Conservation (phyloP, 192 early-diverging fungal genomes). For the Radiomyces spectabilis region DNA sequence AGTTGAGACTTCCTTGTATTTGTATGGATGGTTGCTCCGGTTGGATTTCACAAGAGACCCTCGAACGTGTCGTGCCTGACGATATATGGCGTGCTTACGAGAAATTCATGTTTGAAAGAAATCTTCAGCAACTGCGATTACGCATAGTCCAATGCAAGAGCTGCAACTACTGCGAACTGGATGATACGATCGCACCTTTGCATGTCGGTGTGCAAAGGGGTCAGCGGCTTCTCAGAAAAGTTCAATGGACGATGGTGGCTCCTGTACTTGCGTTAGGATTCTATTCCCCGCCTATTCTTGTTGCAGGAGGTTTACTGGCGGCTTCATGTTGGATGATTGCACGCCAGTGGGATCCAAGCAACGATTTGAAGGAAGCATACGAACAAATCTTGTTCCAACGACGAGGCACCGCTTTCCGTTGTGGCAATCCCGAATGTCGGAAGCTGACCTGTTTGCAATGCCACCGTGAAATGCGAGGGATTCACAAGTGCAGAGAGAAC, state of each 20-base stretch:
- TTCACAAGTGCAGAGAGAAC: constrained; percentile 42
- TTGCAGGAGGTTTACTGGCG: constrained; percentile 3
- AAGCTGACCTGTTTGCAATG: constrained; percentile 40
- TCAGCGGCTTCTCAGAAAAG: not conserved
- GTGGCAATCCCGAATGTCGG: constrained; percentile 38
- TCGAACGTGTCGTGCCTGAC: constrained; percentile 9
- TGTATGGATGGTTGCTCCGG: constrained; percentile 19
- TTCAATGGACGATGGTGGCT: constrained; percentile 11
- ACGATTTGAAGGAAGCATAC: constrained; percentile 16
- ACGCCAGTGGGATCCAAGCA: constrained; percentile 13
- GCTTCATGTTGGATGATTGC: constrained; percentile 1
- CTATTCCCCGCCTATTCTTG: not conserved
- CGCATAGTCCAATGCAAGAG: constrained; percentile 22
- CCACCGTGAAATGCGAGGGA: constrained; percentile 25
- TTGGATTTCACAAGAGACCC: constrained; percentile 4
- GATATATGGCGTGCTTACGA: constrained; percentile 27
- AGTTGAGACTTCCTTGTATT: constrained; percentile 20
- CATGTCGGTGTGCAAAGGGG: not conserved
- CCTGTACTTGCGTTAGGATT: constrained; percentile 6
- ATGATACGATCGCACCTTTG: constrained; percentile 17
- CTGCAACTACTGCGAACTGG: constrained; percentile 30
- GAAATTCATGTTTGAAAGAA: constrained; percentile 16
- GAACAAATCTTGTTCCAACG: constrained; percentile 13
- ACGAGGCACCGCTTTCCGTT: constrained; percentile 37
- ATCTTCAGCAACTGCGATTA: constrained; percentile 2